Conservation (phyloP, 169 alveolate species). For the Eimeria sp. region DNA sequence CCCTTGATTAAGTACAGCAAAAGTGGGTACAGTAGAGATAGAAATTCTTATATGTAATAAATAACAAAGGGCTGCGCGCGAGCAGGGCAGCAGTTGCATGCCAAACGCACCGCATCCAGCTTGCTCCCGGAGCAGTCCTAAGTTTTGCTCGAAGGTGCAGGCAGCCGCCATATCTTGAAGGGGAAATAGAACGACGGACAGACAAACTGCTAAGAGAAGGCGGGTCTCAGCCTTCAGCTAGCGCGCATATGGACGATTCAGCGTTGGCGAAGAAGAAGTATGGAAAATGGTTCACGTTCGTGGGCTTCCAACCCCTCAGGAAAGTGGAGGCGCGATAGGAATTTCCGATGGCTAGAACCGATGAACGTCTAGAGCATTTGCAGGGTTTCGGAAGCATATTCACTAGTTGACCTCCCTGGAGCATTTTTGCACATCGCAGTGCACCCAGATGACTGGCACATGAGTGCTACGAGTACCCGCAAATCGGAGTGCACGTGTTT, state of each 20-base stretch:
- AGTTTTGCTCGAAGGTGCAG: background rate
- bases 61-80: background rate
- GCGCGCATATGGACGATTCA: background rate
- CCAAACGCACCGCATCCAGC: background rate
- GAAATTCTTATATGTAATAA: too few species aligned
- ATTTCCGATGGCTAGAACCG: too few species aligned
- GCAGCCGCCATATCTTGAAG: background rate
- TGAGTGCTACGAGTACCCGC: background rate
- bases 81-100: background rate
- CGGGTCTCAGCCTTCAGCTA: too few species aligned
- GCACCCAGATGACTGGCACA: background rate
- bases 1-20: too few species aligned
- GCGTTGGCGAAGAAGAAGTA: background rate
- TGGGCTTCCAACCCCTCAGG: too few species aligned
- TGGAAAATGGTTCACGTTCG: background rate
- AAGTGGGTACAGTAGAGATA: too few species aligned
- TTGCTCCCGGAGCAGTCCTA: background rate
- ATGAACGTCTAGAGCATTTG: too few species aligned
- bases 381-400: background rate
- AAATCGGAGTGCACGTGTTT: background rate
- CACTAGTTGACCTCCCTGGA: background rate
- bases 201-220: background rate
- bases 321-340: too few species aligned
- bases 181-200: background rate
- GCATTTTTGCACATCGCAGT: background rate